phyloP scores from a whole-genome alignment of 495 filamentous ascomycete genomes.

The Xylaria cubensis region DNA sequence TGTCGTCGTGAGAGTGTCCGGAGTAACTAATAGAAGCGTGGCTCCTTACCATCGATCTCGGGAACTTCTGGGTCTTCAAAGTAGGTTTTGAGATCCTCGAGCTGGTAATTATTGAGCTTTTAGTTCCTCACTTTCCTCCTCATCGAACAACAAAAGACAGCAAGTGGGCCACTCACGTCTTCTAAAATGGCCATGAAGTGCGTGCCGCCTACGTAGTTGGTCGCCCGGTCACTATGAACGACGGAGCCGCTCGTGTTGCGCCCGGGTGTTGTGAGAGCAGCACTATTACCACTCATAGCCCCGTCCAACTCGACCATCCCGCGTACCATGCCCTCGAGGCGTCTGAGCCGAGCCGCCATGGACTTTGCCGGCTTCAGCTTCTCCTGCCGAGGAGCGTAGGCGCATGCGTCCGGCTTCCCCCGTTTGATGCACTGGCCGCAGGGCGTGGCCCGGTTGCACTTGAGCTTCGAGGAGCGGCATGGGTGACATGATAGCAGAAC shows the following conservation, averaged over 20 bases:
- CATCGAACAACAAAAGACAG: slow-evolving; percentile 6
- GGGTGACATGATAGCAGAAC: slow-evolving; percentile 50
- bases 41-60: slow-evolving; percentile 30
- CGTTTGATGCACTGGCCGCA: slow-evolving; percentile 55
- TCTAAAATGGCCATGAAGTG: slow-evolving; percentile 66
- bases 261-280: slow-evolving; percentile 19
- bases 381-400: slow-evolving; percentile 52
- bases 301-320: slow-evolving; percentile 51
- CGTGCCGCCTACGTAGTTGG: slow-evolving; percentile 57
- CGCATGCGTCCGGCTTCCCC: slow-evolving; percentile 49
- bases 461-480: slow-evolving; percentile 53
- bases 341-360: slow-evolving; percentile 59
- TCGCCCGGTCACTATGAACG: slow-evolving; percentile 44
- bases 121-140: slow-evolving; percentile 11
- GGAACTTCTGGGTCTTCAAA: slow-evolving; percentile 49
- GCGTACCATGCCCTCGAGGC: slow-evolving; percentile 61
- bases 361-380: slow-evolving; percentile 47
- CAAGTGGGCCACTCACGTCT: slow-evolving; percentile 43
- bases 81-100: slow-evolving; percentile 54
- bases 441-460: slow-evolving; percentile 44
- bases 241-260: slow-evolving; percentile 38
- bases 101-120: slow-evolving; percentile 33
- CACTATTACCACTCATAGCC: slow-evolving; percentile 29
- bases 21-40: neutral
- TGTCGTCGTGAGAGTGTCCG: neutral